phyloP scores from a whole-genome alignment of 345 rosid species.

The Punica granatum region DNA sequence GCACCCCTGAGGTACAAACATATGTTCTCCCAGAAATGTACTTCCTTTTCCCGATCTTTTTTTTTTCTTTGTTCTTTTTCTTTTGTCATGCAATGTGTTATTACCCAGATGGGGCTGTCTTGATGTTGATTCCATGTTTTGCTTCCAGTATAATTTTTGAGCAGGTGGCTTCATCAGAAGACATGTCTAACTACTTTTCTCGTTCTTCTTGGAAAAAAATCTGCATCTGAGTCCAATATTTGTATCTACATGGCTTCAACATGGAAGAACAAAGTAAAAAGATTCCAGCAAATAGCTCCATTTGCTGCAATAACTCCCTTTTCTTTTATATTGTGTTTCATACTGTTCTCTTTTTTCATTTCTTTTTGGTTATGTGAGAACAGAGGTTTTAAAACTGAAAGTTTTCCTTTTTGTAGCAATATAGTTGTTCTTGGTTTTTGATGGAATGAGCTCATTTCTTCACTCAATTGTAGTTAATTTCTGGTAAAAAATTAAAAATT shows the following conservation, averaged over 20 bases:
- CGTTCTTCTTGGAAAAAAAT: not conserved
- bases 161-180: no score
- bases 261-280: no score
- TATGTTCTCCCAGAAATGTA: conserved; percentile 4
- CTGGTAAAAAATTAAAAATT: not conserved
- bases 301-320: no score
- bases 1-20: conserved; percentile 76
- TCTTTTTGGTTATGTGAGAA: not conserved
- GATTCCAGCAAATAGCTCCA: no score
- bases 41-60: not conserved
- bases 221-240: not conserved
- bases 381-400: not conserved
- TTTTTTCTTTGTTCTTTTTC: not conserved
- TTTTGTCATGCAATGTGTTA: not conserved
- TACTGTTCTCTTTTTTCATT: no score
- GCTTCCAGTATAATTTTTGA: not conserved
- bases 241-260: no score
- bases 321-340: no score
- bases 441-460: not conserved
- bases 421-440: not conserved
- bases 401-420: not conserved
- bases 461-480: not conserved
- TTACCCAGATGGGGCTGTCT: conserved; percentile 14
- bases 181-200: not conserved
- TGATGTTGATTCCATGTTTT: not conserved